phyloP scores from a whole-genome alignment of 2,329 filamentous ascomycete genomes.

The Phaeosphaeria sp. region DNA sequence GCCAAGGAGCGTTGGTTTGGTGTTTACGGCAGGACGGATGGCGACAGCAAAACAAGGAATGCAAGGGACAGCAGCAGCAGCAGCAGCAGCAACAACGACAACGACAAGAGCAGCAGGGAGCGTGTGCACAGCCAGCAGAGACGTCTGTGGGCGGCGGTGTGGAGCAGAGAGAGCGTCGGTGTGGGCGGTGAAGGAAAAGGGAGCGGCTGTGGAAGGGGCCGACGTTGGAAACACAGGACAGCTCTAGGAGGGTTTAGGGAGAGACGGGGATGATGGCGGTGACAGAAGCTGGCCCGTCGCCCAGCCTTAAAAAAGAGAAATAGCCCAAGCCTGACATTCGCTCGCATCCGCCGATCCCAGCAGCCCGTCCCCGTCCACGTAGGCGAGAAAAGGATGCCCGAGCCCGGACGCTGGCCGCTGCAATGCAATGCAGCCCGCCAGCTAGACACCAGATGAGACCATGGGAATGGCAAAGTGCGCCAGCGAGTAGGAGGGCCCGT shows the following conservation, averaged over 20 bases:
- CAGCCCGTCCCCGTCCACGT: no score
- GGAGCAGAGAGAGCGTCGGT: not conserved
- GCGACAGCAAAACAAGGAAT: slow-evolving; percentile 4
- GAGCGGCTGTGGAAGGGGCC: not conserved
- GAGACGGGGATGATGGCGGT: slow-evolving; percentile 5
- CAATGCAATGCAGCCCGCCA: not conserved
- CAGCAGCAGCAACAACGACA: slow-evolving; percentile 1
- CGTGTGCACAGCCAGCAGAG: slow-evolving; percentile 15
- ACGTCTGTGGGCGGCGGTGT: not conserved
- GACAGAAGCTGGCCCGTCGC: slow-evolving; percentile 6
- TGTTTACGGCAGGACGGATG: not conserved
- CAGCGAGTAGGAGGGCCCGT: not conserved
- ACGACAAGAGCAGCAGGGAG: slow-evolving; percentile 6
- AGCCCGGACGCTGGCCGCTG: not conserved
- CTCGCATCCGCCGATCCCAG: not conserved
- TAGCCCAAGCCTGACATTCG: no score
- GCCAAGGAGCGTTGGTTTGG: not conserved
- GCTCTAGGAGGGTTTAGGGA: slow-evolving; percentile 2
- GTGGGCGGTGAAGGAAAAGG: slow-evolving; percentile 10
- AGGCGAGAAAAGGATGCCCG: not conserved
- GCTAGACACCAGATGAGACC: not conserved
- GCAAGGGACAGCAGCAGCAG: not conserved
- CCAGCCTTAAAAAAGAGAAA: slow-evolving; percentile 5
- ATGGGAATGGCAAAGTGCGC: not conserved
- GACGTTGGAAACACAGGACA: not conserved